phyloP scores from a whole-genome alignment of 345 rosid genomes.

The Boechera divaricarpa region DNA sequence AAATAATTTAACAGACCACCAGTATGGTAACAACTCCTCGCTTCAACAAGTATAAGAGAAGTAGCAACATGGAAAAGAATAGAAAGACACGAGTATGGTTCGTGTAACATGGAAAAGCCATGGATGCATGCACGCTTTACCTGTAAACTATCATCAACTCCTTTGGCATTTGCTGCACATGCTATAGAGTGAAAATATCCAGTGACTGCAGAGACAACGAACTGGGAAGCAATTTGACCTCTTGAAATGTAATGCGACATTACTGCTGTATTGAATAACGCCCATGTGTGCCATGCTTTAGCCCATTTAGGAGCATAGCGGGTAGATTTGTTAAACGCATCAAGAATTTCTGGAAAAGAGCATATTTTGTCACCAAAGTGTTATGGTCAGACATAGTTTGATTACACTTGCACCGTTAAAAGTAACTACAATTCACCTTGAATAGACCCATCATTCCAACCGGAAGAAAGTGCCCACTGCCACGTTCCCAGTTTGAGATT shows the following conservation, averaged over 20 bases:
- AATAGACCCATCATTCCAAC: conserved; percentile 86
- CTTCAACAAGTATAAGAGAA: conserved; percentile 16
- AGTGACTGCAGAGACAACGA: conserved; percentile 91
- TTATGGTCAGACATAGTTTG: conserved; percentile 19
- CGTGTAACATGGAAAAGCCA: conserved; percentile 33
- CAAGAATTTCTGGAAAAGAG: conserved; percentile 66
- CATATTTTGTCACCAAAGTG: conserved; percentile 20
- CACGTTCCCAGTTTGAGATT: conserved; percentile 85
- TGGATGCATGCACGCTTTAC: conserved; percentile 51
- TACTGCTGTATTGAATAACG: conserved; percentile 94
- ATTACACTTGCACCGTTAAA: conserved; percentile 27
- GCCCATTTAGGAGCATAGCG: conserved; percentile 83
- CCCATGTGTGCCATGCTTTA: conserved; percentile 99
- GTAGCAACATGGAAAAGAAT: conserved; percentile 17
- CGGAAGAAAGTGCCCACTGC: conserved; percentile 92
- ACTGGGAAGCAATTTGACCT: conserved; percentile 75
- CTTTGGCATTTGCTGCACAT: conserved; percentile 92
- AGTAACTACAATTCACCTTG: conserved; percentile 59
- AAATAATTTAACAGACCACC: conserved; percentile 25
- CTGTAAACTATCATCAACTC: conserved; percentile 98
- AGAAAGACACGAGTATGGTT: conserved; percentile 9
- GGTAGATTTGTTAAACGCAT: conserved; percentile 79
- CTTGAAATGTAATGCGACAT: conserved; percentile 89
- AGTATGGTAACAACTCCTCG: conserved; percentile 16
- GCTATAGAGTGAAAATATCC: conserved; percentile 98